Conservation (phyloP, 306 rosid genomes). For the Herpetospermum pedunculosum region DNA sequence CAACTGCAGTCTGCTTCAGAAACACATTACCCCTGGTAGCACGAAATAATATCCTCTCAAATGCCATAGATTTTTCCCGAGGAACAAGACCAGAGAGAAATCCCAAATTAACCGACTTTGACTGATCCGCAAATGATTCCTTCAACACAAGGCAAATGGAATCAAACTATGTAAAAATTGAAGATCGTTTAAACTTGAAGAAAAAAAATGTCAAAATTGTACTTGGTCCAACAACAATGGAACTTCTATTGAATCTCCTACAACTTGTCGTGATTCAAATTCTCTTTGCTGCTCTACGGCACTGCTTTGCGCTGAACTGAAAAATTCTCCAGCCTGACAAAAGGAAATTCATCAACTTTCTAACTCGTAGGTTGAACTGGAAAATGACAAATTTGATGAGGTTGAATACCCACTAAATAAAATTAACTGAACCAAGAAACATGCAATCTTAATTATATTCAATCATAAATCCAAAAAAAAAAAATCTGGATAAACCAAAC, state of each 20-base stretch:
- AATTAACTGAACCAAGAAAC: too few species aligned
- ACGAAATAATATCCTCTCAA: conserved; percentile 54
- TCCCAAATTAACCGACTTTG: conserved; percentile 45
- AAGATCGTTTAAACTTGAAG: background rate
- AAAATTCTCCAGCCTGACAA: conserved; percentile 65
- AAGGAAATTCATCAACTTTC: conserved; percentile 2
- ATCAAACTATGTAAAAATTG: conserved; percentile 18
- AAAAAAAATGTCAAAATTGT: background rate
- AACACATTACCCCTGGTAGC: conserved; percentile 54
- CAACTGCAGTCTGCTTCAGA: conserved; percentile 34
- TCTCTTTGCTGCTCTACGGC: conserved; percentile 49
- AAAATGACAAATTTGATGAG: background rate
- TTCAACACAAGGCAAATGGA: conserved; percentile 27
- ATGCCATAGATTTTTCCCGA: conserved; percentile 41
- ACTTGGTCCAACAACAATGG: conserved; percentile 45
- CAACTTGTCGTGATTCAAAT: conserved; percentile 29
- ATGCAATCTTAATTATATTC: too few species aligned
- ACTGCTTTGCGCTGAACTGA: conserved; percentile 37
- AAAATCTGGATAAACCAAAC: background rate
- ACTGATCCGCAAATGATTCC: conserved; percentile 57
- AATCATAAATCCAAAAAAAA: background rate
- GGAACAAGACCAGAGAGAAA: conserved; percentile 46
- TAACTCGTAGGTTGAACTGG: background rate
- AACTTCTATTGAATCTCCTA: conserved; percentile 57
- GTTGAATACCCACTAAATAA: too few species aligned